A percentile compares a stretch with the other conserved stretches of the same genome.
Evolutionary conservation across 208 protist species (phyloP).

Genomic region (Herpetomonas tarakana): DNA sequence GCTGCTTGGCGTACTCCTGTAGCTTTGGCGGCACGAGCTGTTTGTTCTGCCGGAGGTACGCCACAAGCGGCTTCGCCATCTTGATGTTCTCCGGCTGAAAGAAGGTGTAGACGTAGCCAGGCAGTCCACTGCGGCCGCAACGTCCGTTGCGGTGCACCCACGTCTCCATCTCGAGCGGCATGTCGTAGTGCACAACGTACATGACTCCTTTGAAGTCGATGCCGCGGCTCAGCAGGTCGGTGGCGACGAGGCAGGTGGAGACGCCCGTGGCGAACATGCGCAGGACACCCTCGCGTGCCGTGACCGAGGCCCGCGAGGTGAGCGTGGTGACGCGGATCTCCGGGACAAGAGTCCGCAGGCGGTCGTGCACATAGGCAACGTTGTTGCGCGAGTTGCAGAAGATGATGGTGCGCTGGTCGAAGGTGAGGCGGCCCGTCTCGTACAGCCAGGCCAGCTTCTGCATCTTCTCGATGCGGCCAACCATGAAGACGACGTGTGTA

Average conservation of each 20-base stretch:
- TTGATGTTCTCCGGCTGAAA: constrained; percentile 84
- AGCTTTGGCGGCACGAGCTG: constrained; percentile 82
- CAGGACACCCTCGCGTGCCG: constrained; percentile 64
- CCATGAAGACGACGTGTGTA: constrained; percentile 63
- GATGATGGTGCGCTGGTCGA: constrained; percentile 70
- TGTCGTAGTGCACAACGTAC: constrained; percentile 98
- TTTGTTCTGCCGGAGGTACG: constrained; percentile 60
- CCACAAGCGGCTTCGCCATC: constrained; percentile 78
- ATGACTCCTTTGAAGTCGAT: constrained; percentile 96
- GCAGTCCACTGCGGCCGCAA: constrained; percentile 83
- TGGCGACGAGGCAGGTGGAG: constrained; percentile 94
- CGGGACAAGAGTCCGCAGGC: constrained; percentile 40
- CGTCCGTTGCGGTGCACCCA: constrained; percentile 97
- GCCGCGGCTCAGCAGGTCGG: constrained; percentile 97
- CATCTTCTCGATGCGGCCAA: constrained; percentile 71
- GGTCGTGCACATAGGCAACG: constrained; percentile 70
- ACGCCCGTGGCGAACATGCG: constrained; percentile 92
- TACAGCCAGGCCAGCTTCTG: constrained; percentile 72
- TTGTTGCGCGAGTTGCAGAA: constrained; percentile 89
- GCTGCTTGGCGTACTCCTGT: constrained; percentile 76
- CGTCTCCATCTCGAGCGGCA: constrained; percentile 93
- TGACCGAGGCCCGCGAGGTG: constrained; percentile 54
- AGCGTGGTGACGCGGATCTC: constrained; percentile 51
- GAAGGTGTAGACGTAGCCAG: constrained; percentile 80
- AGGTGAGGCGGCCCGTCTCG: constrained; percentile 47